Conservation (phyloP, 176 grass and related monocot genomes). For the Zea mays region Zm-B73-REFERENCE-NAM-5.0 NC_050101.1:66345001-66345500, state of each 20-base stretch:
- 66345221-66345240: too few relatives aligned
- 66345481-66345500: too few relatives aligned
- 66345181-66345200: conserved; percentile 88
- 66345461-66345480: conserved; percentile 70
- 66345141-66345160: conserved; percentile 96
- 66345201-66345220: conserved; percentile 93
- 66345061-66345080: too few relatives aligned
- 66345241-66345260: conserved; percentile 76
- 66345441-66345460: conserved; percentile 81
- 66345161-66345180: conserved; percentile 96
- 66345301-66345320: conserved; percentile 96
- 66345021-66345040: too few relatives aligned
- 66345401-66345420: conserved; percentile 65
- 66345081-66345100: too few relatives aligned
- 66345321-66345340: too few relatives aligned
- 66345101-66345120: too few relatives aligned
- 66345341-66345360: too few relatives aligned
- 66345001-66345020: conserved; percentile 5
- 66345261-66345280: conserved; percentile 82
- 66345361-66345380: too few relatives aligned
- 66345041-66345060: too few relatives aligned
- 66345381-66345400: too few relatives aligned
- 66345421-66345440: conserved; percentile 77
- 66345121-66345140: conserved; percentile 92
- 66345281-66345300: conserved; percentile 90